Conservation (phyloP, 2,329 filamentous ascomycete species). For the Drechslera avenae region DNA sequence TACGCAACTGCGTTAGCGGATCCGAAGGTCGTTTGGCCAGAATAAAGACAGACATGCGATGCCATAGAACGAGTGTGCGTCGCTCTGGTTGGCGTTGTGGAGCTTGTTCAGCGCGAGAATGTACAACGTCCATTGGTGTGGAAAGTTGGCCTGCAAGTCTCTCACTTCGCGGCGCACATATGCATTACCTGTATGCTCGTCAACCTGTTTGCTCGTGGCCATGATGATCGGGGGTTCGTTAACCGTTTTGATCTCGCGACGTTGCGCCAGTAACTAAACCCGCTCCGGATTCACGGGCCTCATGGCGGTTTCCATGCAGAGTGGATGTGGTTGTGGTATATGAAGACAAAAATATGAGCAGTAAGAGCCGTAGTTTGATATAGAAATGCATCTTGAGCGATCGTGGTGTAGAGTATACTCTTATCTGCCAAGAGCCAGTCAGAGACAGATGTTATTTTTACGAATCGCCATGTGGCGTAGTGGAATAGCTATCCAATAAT, state of each 20-base stretch:
- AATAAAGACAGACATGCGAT: conserved; percentile 65
- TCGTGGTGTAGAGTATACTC: neutral
- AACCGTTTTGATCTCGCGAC: conserved; percentile 29
- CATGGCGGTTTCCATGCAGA: neutral
- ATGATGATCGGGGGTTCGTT: neutral
- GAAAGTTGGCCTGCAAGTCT: conserved; percentile 61
- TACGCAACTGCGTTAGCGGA: conserved; percentile 9
- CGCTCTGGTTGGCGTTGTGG: conserved; percentile 67
- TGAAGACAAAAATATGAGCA: conserved; percentile 8
- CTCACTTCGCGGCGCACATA: conserved; percentile 68
- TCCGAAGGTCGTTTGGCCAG: too few species aligned
- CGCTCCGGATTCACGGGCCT: conserved; percentile 5
- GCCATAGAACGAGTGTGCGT: conserved; percentile 74
- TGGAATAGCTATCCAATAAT: neutral
- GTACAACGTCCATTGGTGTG: conserved; percentile 75
- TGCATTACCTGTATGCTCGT: conserved; percentile 29
- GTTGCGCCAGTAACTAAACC: conserved; percentile 27
- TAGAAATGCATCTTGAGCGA: conserved; percentile 14
- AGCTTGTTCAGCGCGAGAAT: conserved; percentile 74
- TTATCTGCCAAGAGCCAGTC: conserved; percentile 1
- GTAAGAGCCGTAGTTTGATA: neutral
- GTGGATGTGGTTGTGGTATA: conserved; percentile 14
- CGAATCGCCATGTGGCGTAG: neutral
- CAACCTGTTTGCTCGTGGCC: neutral
- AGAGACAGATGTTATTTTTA: conserved; percentile 4